Conservation (phyloP, 2,329 filamentous ascomycete species). For the Phialemoniopsis sp. region DNA sequence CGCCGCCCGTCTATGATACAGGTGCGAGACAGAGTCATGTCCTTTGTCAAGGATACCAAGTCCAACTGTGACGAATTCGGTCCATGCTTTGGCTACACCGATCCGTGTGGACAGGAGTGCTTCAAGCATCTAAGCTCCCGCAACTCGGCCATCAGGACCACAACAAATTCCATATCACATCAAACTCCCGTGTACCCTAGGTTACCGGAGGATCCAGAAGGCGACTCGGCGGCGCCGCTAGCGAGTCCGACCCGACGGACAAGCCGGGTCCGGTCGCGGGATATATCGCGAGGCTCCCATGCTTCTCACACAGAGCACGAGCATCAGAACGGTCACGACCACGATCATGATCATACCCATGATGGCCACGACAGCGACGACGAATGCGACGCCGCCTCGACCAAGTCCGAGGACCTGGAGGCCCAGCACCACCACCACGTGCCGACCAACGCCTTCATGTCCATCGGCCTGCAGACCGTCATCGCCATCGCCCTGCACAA, state of each 20-base stretch:
- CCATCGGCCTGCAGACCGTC: conserved; percentile 92
- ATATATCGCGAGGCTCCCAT: neutral
- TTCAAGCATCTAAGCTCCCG: conserved; percentile 52
- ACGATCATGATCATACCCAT: conserved; percentile 8
- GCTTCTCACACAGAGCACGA: conserved; percentile 1
- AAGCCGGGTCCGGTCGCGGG: conserved; percentile 31
- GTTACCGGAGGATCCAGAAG: conserved; percentile 20
- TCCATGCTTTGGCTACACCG: conserved; percentile 60
- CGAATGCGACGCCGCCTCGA: conserved; percentile 16
- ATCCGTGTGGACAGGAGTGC: conserved; percentile 63
- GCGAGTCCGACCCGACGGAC: conserved; percentile 26
- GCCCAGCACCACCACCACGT: conserved; percentile 86
- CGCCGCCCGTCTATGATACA: conserved; percentile 50
- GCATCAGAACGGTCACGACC: conserved; percentile 4
- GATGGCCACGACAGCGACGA: conserved; percentile 12
- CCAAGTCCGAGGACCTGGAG: conserved; percentile 36
- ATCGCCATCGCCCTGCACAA: conserved; percentile 96
- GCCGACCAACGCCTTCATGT: conserved; percentile 86
- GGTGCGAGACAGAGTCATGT: conserved; percentile 54
- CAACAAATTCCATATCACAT: conserved; percentile 26
- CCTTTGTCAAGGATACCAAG: conserved; percentile 63
- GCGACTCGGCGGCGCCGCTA: conserved; percentile 18
- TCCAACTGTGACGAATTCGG: conserved; percentile 57
- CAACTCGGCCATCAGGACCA: conserved; percentile 33
- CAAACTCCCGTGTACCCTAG: conserved; percentile 18